Percentiles rank a stretch among this genome's conserved stretches.
phyloP scores from a whole-genome alignment of 768 basidiomycete species.

The Rhodotorula kratochvilovae region DNA sequence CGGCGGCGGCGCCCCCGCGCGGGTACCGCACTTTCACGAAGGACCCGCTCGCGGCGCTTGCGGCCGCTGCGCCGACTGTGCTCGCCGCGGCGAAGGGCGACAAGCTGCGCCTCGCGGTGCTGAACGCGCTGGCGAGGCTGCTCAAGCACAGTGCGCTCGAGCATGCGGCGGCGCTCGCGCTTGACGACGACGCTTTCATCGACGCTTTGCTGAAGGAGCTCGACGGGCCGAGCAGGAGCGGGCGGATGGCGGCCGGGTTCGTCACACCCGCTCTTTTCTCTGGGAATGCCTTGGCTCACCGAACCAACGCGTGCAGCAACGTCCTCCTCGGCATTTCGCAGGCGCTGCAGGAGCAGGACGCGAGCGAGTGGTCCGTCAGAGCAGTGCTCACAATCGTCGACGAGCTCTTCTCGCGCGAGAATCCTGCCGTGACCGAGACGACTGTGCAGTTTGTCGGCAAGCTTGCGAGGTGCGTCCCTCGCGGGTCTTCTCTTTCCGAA shows the following conservation, averaged over 20 bases:
- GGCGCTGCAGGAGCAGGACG: conserved; percentile 3
- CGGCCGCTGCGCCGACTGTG: neutral
- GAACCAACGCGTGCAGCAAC: conserved; percentile 1
- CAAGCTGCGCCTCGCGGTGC: conserved; percentile 11
- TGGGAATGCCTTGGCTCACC: neutral
- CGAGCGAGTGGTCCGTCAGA: neutral
- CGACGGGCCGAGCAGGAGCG: conserved; percentile 15
- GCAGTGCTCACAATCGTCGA: conserved; percentile 17
- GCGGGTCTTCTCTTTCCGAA: too few relatives aligned
- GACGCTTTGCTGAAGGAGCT: conserved; percentile 2
- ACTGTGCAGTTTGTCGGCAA: conserved; percentile 13
- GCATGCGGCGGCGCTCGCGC: neutral
- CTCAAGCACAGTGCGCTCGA: conserved; percentile 17
- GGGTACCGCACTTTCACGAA: conserved; percentile 9
- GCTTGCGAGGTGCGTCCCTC: conserved; percentile 18
- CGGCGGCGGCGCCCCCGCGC: neutral
- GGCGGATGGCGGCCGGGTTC: conserved; percentile 38
- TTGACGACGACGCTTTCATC: neutral
- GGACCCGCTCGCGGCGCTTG: conserved; percentile 14
- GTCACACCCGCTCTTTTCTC: neutral
- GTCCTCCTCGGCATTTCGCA: conserved; percentile 26
- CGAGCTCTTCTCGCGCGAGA: neutral
- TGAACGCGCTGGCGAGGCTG: conserved; percentile 2
- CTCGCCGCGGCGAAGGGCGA: neutral
- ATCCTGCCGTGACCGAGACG: conserved; percentile 13